Base-by-base conservation (phyloP, 208 protist species). In the Angomonas desouzai region DNA sequence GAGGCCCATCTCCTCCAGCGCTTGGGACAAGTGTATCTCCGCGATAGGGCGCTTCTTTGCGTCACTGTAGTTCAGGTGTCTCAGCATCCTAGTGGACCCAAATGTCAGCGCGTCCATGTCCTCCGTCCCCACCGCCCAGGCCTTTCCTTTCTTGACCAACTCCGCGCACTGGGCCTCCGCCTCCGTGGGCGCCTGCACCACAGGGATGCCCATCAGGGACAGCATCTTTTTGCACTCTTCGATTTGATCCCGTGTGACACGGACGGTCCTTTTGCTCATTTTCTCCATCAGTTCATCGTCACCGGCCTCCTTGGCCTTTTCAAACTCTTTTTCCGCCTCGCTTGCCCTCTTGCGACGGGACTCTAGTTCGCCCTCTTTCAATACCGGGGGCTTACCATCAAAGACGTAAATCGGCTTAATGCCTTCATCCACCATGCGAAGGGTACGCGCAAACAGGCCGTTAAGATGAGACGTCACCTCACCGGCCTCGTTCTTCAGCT, bases 91-190 rank as follows among this genome's bases (percentile, higher is more conserved):
- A 4, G 80, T 81, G 0, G 97, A 83, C 13, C 97, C 98, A 74
- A 99, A 99, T 0, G 98, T 99, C 1, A 99, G 89, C 11, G 98
- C 87, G 72, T 99, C 99, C 98, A 99, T 99, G 79, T 99, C 99
- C 76, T 99, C 98, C 18, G 99, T 99, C 9, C 84, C 98, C 3
- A 98, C 98, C 0, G 96, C 99, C 86, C 87, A 99, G 29, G 98
- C 97, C 58, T 97, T 91, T 2, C 96, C 96, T 29, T 70, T 86
- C 70, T 96, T 92, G 28, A 89, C 84, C 10, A 99, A 70, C 60
- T 93, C 97, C 2, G 98, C 99, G 72, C 98, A 99, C 86, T 99
- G 98, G 38, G 98, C 98, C 74, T 99, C 98, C 18, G 98, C 98
- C 75, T 99, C 98, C 28, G 82, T 89, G 11, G 96, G 93, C n/a